Percentiles rank a stretch among this genome's conserved stretches.
Evolutionary conservation across 306 rosid genomes (phyloP).

Genomic region (Oxytropis ochrocephala): DNA sequence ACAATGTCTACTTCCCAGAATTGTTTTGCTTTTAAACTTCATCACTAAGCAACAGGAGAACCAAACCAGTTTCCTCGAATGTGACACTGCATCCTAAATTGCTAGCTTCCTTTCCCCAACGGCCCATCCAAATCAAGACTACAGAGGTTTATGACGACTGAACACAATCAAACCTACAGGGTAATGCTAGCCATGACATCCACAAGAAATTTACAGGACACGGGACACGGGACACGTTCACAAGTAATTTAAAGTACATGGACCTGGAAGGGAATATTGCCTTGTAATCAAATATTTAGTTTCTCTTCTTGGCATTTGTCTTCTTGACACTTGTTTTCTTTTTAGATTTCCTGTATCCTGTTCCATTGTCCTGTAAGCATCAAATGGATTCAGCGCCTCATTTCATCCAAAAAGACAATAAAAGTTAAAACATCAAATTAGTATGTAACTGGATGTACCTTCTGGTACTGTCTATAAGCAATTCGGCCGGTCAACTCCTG

Average conservation of each 20-base stretch:
- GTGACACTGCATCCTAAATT: slow-evolving; percentile 1
- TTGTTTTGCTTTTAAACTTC: slow-evolving; percentile 1
- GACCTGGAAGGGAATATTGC: background rate
- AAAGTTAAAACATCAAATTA: background rate
- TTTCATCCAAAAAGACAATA: background rate
- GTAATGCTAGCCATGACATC: background rate
- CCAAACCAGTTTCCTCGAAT: background rate
- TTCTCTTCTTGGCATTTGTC: slow-evolving; percentile 42
- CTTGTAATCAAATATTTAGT: slow-evolving; percentile 18
- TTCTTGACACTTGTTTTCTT: slow-evolving; percentile 46
- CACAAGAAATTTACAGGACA: slow-evolving; percentile 22
- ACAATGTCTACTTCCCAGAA: background rate
- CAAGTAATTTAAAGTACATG: slow-evolving; percentile 13
- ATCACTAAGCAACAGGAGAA: slow-evolving; percentile 12
- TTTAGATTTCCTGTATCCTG: slow-evolving; percentile 39
- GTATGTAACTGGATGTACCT: slow-evolving; percentile 33
- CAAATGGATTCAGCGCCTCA: slow-evolving; percentile 23
- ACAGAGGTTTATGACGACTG: background rate
- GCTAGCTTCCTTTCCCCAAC: slow-evolving; percentile 4
- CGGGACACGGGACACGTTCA: background rate
- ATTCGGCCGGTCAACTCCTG: slow-evolving; percentile 59
- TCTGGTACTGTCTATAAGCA: slow-evolving; percentile 60
- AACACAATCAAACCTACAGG: background rate
- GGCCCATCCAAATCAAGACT: background rate
- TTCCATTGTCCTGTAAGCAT: slow-evolving; percentile 59